Conservation (phyloP, 208 protist genomes). For the Novymonas esmeraldas region DNA sequence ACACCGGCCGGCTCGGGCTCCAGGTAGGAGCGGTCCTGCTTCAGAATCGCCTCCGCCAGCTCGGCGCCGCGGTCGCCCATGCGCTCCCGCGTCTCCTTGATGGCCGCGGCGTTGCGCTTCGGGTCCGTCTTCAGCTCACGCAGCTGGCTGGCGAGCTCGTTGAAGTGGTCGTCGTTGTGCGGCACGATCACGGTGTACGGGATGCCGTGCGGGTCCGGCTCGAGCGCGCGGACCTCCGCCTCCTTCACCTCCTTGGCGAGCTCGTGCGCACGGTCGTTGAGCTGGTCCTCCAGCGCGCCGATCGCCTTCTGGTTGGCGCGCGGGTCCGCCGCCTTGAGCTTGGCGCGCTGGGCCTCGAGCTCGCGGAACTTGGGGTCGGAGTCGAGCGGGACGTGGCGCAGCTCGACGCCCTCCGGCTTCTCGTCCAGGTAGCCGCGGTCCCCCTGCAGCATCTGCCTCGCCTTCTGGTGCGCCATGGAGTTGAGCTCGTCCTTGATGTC, state of each 20-base stretch:
- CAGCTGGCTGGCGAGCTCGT: constrained; percentile 42
- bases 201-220: constrained; percentile 50
- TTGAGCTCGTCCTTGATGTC: constrained; percentile 76
- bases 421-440: constrained; percentile 79
- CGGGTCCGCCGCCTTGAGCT: constrained; percentile 67
- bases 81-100: constrained; percentile 37
- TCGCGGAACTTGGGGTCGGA: constrained; percentile 67
- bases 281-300: constrained; percentile 52
- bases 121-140: constrained; percentile 65
- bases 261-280: constrained; percentile 73
- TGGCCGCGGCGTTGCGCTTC: constrained; percentile 41
- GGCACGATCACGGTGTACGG: constrained; percentile 59
- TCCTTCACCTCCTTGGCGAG: constrained; percentile 74
- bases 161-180: constrained; percentile 68
- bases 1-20: constrained; percentile 59
- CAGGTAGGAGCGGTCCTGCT: constrained; percentile 67
- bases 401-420: constrained; percentile 64
- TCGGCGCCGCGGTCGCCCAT: constrained; percentile 66
- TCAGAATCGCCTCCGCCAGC: constrained; percentile 48
- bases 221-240: constrained; percentile 49
- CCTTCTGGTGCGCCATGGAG: constrained; percentile 58
- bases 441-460: constrained; percentile 45
- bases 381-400: constrained; percentile 65
- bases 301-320: constrained; percentile 51
- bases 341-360: constrained; percentile 63